Percentiles rank a stretch among this genome's conserved stretches.
Evolutionary conservation across 2,329 filamentous ascomycete species (phyloP).

Genomic region (Xylariaceae sp.): DNA sequence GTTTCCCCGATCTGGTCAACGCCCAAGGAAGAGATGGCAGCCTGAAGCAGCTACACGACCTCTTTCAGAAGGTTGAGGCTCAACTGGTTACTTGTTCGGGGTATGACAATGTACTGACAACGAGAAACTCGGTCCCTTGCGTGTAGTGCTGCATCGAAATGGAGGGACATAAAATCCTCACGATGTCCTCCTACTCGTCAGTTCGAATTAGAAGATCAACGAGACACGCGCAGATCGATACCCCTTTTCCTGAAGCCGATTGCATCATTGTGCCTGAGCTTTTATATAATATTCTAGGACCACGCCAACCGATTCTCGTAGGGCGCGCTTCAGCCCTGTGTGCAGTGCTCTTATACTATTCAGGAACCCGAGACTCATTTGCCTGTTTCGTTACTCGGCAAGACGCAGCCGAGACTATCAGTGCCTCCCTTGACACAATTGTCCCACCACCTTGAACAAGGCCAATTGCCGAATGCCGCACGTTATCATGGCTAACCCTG

Average conservation of each 20-base stretch:
- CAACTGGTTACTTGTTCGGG: not conserved
- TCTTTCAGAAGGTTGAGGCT: not conserved
- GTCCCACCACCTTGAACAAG: slow-evolving; percentile 15
- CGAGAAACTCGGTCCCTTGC: not conserved
- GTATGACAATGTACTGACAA: not conserved
- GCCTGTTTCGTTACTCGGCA: not conserved
- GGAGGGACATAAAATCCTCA: slow-evolving; percentile 14
- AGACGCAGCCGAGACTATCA: not conserved
- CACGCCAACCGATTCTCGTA: not conserved
- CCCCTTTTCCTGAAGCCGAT: not conserved
- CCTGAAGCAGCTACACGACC: slow-evolving; percentile 10
- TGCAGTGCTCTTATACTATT: slow-evolving; percentile 3
- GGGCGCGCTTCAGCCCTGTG: slow-evolving; percentile 12
- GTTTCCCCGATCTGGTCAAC: not conserved
- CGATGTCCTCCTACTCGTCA: slow-evolving; percentile 11
- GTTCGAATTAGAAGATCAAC: slow-evolving; percentile 5
- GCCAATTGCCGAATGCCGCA: slow-evolving; percentile 8
- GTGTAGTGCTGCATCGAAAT: not conserved
- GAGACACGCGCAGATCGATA: slow-evolving; percentile 15
- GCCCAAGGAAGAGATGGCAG: slow-evolving; percentile 13
- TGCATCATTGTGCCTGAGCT: slow-evolving; percentile 9
- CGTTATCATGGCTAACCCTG: slow-evolving; percentile 21
- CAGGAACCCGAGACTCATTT: slow-evolving; percentile 4
- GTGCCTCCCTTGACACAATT: not conserved
- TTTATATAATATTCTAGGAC: slow-evolving; percentile 5